Percentiles rank a stretch among this genome's conserved stretches.
phyloP scores from a whole-genome alignment of 129 eudicot genomes.

The Flaveria bidentis region DNA sequence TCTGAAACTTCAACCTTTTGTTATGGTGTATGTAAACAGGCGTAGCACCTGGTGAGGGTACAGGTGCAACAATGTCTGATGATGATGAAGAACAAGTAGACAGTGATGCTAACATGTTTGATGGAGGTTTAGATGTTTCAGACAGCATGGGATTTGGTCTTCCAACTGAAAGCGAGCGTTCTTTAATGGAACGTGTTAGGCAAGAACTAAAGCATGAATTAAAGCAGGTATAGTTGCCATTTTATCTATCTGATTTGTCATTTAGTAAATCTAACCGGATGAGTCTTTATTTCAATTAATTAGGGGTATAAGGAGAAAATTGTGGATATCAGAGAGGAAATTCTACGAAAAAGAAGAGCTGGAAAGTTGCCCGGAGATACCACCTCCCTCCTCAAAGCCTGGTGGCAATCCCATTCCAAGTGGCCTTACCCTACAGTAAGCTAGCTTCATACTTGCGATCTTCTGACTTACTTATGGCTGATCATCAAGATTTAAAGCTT shows the following conservation, averaged over 20 bases:
- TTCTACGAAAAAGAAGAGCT: constrained; percentile 85
- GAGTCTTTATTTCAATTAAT: not conserved
- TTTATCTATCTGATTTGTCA: not conserved
- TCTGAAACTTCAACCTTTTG: not conserved
- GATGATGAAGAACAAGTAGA: constrained; percentile 87
- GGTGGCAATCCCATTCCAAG: constrained; percentile 96
- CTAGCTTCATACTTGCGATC: constrained; percentile 10
- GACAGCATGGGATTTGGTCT: constrained; percentile 96
- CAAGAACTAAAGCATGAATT: constrained; percentile 91
- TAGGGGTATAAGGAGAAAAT: constrained; percentile 91
- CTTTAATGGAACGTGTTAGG: constrained; percentile 93
- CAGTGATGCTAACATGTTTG: constrained; percentile 69
- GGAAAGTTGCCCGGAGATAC: constrained; percentile 96
- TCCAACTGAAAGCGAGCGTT: constrained; percentile 84
- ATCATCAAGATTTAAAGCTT: constrained; percentile 3
- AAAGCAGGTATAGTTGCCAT: constrained; percentile 56
- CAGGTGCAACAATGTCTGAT: constrained; percentile 96
- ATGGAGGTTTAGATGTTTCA: constrained; percentile 65
- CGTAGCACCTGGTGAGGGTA: constrained; percentile 83
- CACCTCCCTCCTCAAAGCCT: constrained; percentile 79
- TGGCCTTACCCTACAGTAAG: constrained; percentile 98
- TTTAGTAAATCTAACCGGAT: constrained; percentile 9
- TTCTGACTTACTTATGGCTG: constrained; percentile 15
- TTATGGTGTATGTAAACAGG: constrained; percentile 45
- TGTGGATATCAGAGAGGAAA: constrained; percentile 89